phyloP scores from a whole-genome alignment of 164 flowering plant genomes.

The Stephania japonica region DNA sequence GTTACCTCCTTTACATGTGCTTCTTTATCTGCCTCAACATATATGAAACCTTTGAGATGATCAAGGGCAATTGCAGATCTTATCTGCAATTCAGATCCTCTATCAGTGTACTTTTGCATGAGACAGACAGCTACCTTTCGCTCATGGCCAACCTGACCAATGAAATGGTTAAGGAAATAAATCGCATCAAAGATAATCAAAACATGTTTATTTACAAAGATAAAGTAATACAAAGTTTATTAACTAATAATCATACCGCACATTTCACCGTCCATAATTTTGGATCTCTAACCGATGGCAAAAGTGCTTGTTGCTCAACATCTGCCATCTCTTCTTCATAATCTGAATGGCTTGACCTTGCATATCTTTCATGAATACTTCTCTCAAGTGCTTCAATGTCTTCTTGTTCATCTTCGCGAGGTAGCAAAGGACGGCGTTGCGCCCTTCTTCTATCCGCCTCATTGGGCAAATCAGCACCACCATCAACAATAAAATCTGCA shows the following conservation, averaged over 20 bases:
- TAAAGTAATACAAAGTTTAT: background rate
- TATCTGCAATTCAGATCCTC: slow-evolving; percentile 81
- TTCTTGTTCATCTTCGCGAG: slow-evolving; percentile 73
- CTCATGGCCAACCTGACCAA: slow-evolving; percentile 76
- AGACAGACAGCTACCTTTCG: slow-evolving; percentile 84
- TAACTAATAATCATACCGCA: slow-evolving; percentile 47
- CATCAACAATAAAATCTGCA: slow-evolving; percentile 72
- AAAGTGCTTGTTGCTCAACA: slow-evolving; percentile 94
- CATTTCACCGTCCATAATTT: slow-evolving; percentile 98
- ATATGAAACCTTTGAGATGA: slow-evolving; percentile 83
- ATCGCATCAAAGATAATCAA: background rate
- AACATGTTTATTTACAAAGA: background rate
- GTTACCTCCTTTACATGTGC: slow-evolving; percentile 95
- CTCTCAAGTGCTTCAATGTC: slow-evolving; percentile 81
- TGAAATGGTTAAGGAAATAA: background rate
- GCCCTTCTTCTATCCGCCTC: slow-evolving; percentile 58
- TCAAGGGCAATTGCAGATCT: slow-evolving; percentile 91
- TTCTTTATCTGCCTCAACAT: slow-evolving; percentile 94
- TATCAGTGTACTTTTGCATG: slow-evolving; percentile 88
- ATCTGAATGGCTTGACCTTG: slow-evolving; percentile 47
- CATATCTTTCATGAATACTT: slow-evolving; percentile 68
- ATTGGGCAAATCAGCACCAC: slow-evolving; percentile 62
- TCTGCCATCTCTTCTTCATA: slow-evolving; percentile 92
- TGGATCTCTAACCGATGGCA: slow-evolving; percentile 94
- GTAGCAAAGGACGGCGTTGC: slow-evolving; percentile 56